Percentiles rank a stretch among this genome's conserved stretches.
Conservation (phyloP, 306 rosid genomes). For the Corylus heterophylla region DNA sequence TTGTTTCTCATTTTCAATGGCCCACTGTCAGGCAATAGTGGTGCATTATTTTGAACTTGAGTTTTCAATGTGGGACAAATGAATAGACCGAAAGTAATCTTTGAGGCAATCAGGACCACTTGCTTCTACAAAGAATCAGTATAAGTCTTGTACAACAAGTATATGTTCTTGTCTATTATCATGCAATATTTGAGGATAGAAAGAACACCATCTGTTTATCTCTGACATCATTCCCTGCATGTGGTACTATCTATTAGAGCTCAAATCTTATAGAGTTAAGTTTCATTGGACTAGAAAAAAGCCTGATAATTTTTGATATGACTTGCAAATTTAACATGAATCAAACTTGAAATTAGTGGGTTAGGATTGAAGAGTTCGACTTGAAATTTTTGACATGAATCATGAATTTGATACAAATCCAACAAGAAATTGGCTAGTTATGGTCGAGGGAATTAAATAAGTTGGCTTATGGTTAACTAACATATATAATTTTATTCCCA, state of each 20-base stretch:
- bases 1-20: neutral
- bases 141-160: neutral
- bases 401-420: too few species aligned
- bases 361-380: too few species aligned
- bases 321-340: too few species aligned
- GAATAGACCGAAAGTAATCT: constrained; percentile 28
- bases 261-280: too few species aligned
- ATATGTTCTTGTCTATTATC: neutral
- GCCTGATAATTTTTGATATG: too few species aligned
- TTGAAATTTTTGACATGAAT: too few species aligned
- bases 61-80: constrained; percentile 8
- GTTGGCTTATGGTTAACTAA: too few species aligned
- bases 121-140: constrained; percentile 2
- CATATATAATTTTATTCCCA: too few species aligned
- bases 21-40: constrained; percentile 18
- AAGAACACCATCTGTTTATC: neutral
- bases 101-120: constrained; percentile 9
- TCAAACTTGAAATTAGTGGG: too few species aligned
- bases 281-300: too few species aligned
- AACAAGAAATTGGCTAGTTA: too few species aligned
- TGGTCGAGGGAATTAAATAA: too few species aligned
- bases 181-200: neutral
- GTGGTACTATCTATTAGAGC: neutral
- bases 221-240: neutral
- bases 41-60: constrained; percentile 9